Evolutionary conservation across 257 asterid species (phyloP).

Genomic region (Solanum pinnatisectum): DNA sequence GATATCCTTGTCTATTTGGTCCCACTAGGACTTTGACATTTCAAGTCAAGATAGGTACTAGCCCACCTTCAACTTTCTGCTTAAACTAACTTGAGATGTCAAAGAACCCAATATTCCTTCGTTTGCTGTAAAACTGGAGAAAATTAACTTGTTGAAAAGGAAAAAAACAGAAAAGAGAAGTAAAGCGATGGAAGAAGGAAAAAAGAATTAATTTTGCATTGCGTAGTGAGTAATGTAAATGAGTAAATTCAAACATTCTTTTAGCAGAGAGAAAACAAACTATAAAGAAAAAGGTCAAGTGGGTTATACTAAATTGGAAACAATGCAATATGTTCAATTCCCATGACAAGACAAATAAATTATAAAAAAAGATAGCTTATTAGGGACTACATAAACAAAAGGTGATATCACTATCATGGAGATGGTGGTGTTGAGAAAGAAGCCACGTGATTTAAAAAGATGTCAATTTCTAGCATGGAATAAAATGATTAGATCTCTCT

Average conservation of each 20-base stretch:
- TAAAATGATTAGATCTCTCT: not conserved
- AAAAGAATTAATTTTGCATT: not conserved
- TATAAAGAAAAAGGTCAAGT: not conserved
- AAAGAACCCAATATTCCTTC: not conserved
- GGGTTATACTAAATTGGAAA: not conserved
- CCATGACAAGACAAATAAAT: not conserved
- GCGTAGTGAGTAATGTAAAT: not conserved
- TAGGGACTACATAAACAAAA: not conserved
- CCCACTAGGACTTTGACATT: not conserved
- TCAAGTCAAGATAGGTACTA: not conserved
- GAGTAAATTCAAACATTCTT: not conserved
- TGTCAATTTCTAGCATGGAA: not conserved
- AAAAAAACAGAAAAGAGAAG: not conserved
- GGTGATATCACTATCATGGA: not conserved
- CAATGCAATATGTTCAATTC: not conserved
- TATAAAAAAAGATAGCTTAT: not conserved
- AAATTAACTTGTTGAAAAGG: not conserved
- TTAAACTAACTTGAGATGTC: not conserved
- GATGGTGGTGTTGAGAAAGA: not conserved
- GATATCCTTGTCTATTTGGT: not conserved
- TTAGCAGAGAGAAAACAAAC: not conserved
- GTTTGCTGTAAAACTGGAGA: not conserved
- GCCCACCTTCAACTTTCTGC: not conserved
- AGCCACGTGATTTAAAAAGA: not conserved
- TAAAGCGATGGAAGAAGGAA: not conserved